Percentiles rank a stretch among this genome's conserved stretches.
These are phyloP conservation scores for Panicum miliaceum DNA, from an alignment of 176 grass and related monocot genomes.

Conservation along the genomic window DNA sequence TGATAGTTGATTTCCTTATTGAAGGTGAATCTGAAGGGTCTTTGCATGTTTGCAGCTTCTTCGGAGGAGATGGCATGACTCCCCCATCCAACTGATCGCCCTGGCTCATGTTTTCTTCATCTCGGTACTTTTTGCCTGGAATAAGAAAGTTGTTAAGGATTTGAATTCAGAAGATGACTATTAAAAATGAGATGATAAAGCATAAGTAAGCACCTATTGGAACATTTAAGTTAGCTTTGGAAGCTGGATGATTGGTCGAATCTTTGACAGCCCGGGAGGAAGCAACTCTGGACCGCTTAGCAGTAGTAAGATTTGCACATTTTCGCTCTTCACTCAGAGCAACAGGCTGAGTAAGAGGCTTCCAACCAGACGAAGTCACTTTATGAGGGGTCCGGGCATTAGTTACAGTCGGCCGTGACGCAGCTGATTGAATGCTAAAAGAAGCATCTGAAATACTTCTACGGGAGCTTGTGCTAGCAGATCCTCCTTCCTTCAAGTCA, in stretches of 20 bases:
- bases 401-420: constrained; percentile 28
- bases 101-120: constrained; percentile 31
- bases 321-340: constrained; percentile 39
- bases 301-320: constrained; percentile 48
- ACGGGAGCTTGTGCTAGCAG: constrained; percentile 24
- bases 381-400: constrained; percentile 44
- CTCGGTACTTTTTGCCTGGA: constrained; percentile 46
- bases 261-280: constrained; percentile 44
- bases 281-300: constrained; percentile 57
- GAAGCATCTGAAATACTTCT: constrained; percentile 38
- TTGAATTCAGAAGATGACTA: background rate
- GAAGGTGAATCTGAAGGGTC: constrained; percentile 32
- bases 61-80: constrained; percentile 45
- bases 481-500: constrained; percentile 40
- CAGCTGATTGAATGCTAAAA: constrained; percentile 47
- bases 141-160: constrained; percentile 12
- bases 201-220: constrained; percentile 32
- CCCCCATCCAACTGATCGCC: constrained; percentile 36
- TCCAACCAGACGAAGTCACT: constrained; percentile 53
- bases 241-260: constrained; percentile 28
- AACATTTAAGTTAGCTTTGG: constrained; percentile 26
- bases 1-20: constrained; percentile 35
- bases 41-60: constrained; percentile 51
- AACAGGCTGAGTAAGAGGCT: constrained; percentile 50
- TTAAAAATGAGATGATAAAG: constrained; percentile 15